These are phyloP conservation scores for Juglanconis juglandina DNA, from an alignment of 2,329 filamentous ascomycete genomes.

Conservation along the genomic window DNA sequence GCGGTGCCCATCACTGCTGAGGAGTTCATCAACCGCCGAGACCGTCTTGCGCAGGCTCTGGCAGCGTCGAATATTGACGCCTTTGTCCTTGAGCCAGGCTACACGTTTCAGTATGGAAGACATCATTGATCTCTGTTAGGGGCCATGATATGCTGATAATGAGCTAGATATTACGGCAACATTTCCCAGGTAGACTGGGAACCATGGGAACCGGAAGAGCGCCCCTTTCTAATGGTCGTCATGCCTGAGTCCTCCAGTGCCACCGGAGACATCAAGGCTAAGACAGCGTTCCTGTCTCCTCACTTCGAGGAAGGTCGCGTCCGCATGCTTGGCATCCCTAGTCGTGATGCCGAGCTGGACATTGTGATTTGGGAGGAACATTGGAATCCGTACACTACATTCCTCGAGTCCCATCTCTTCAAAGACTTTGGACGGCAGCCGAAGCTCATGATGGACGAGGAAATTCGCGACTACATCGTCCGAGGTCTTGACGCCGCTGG, in stretches of 20 bases:
- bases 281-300: conserved; percentile 56
- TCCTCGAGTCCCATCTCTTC: conserved; percentile 44
- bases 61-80: conserved; percentile 49
- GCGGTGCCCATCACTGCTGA: conserved; percentile 44
- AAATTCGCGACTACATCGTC: conserved; percentile 61
- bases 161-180: conserved; percentile 52
- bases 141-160: neutral
- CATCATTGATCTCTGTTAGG: neutral
- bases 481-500: conserved; percentile 51
- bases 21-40: conserved; percentile 54
- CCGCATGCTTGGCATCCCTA: conserved; percentile 56
- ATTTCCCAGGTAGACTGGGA: conserved; percentile 61
- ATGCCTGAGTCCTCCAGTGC: conserved; percentile 39
- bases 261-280: conserved; percentile 42
- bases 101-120: conserved; percentile 53
- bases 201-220: conserved; percentile 62
- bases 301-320: conserved; percentile 60
- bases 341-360: conserved; percentile 43
- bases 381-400: conserved; percentile 59
- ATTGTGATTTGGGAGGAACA: conserved; percentile 62
- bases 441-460: conserved; percentile 62
- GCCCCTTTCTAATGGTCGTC: conserved; percentile 61
- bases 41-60: conserved; percentile 56
- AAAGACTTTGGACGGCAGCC: conserved; percentile 21
- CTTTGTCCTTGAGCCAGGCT: conserved; percentile 62